phyloP scores from a whole-genome alignment of 2,329 filamentous ascomycete species.

The Aspergillus niger region DNA sequence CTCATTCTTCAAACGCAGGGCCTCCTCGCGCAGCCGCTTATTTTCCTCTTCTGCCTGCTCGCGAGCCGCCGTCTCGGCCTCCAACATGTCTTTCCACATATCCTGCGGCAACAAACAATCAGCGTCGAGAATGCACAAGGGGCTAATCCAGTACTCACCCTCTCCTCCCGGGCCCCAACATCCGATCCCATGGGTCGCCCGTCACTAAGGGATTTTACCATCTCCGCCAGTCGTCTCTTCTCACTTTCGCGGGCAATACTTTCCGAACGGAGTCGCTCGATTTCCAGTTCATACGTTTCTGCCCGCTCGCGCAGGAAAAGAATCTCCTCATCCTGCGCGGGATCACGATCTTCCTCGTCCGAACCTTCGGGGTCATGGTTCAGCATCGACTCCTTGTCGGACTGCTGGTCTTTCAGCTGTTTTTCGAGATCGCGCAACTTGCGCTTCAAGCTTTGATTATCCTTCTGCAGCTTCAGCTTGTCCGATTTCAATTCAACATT shows the following conservation, averaged over 20 bases:
- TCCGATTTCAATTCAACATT: slow-evolving; percentile 95
- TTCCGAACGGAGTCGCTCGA: slow-evolving; percentile 79
- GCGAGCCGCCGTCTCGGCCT: slow-evolving; percentile 84
- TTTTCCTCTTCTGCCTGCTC: slow-evolving; percentile 92
- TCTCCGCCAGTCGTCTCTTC: slow-evolving; percentile 81
- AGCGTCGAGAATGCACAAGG: background rate
- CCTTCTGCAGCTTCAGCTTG: slow-evolving; percentile 83
- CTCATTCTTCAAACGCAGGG: slow-evolving; percentile 66
- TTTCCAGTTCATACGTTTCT: slow-evolving; percentile 78
- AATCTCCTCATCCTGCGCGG: slow-evolving; percentile 77
- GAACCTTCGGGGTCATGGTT: slow-evolving; percentile 45
- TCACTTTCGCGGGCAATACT: slow-evolving; percentile 78
- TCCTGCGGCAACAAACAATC: slow-evolving; percentile 52
- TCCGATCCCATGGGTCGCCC: slow-evolving; percentile 52
- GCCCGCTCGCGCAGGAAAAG: slow-evolving; percentile 80
- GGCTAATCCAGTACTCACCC: slow-evolving; percentile 37
- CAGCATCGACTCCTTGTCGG: slow-evolving; percentile 47
- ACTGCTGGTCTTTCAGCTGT: slow-evolving; percentile 62
- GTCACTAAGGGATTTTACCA: slow-evolving; percentile 68
- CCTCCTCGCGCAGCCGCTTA: slow-evolving; percentile 77
- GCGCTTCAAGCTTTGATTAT: slow-evolving; percentile 79
- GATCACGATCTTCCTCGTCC: slow-evolving; percentile 51
- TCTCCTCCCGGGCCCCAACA: slow-evolving; percentile 51
- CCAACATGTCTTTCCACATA: slow-evolving; percentile 92
- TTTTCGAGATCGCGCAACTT: slow-evolving; percentile 86